phyloP scores from a whole-genome alignment of 2,329 filamentous ascomycete genomes.

The Venturia effusa region DNA sequence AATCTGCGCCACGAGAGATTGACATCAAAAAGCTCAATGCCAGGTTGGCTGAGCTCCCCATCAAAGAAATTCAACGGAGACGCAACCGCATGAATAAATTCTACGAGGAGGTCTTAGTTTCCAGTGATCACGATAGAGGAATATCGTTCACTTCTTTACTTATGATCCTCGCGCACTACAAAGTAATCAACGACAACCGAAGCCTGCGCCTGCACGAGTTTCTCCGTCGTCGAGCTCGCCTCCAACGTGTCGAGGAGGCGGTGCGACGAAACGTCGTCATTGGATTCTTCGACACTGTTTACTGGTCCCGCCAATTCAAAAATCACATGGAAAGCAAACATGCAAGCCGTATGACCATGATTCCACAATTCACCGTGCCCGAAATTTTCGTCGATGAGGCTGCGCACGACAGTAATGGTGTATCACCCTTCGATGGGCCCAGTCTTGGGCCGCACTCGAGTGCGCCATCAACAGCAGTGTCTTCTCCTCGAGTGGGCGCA shows the following conservation, averaged over 20 bases:
- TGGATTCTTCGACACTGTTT: conserved; percentile 91
- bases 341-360: conserved; percentile 61
- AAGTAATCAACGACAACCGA: conserved; percentile 96
- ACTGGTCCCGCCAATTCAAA: conserved; percentile 77
- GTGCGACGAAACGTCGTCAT: conserved; percentile 82
- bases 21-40: conserved; percentile 67
- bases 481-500: conserved; percentile 4
- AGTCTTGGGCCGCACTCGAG: neutral
- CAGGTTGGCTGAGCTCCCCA: conserved; percentile 62
- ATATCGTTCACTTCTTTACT: conserved; percentile 87
- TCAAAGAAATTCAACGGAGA: conserved; percentile 61
- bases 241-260: conserved; percentile 91
- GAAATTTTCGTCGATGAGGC: conserved; percentile 80
- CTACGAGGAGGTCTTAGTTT: conserved; percentile 91
- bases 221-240: conserved; percentile 72
- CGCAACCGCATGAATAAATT: conserved; percentile 83
- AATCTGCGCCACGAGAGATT: conserved; percentile 35
- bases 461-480: conserved; percentile 4
- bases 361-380: conserved; percentile 74
- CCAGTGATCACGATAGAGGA: conserved; percentile 77
- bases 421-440: neutral
- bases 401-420: neutral
- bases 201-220: conserved; percentile 92
- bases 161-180: conserved; percentile 96
- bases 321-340: conserved; percentile 62